Percentiles rank a stretch among this genome's conserved stretches.
These are phyloP conservation scores for Lodderomyces pseudojiufengensis DNA, from an alignment of 1,139 yeast genomes.

Conservation along the genomic window DNA sequence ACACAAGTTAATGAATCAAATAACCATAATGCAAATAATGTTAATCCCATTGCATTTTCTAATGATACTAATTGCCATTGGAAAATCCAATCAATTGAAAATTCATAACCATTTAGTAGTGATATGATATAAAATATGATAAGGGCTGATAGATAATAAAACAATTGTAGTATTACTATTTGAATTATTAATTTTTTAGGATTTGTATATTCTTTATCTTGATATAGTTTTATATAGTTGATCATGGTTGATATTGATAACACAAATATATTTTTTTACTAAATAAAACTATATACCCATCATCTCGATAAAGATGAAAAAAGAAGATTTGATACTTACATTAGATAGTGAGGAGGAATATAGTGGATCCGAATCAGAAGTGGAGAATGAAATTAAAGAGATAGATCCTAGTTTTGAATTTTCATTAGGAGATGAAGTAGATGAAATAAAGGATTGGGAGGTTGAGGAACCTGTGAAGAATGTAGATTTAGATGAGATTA, in stretches of 20 bases:
- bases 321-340: conserved; percentile 15
- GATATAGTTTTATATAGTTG: conserved; percentile 5
- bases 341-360: conserved; percentile 48
- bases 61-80: conserved; percentile 75
- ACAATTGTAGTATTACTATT: conserved; percentile 59
- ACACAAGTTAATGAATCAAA: conserved; percentile 76
- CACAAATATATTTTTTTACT: too few relatives aligned
- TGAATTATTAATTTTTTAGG: conserved; percentile 47
- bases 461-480: conserved; percentile 52
- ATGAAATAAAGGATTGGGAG: conserved; percentile 77
- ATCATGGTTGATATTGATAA: background rate
- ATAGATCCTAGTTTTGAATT: conserved; percentile 73
- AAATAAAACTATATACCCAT: too few relatives aligned
- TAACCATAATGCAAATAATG: conserved; percentile 71
- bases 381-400: conserved; percentile 44
- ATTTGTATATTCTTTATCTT: conserved; percentile 18
- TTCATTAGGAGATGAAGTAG: conserved; percentile 49
- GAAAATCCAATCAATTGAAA: conserved; percentile 67
- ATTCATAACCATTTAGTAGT: conserved; percentile 58
- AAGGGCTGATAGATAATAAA: conserved; percentile 63
- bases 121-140: conserved; percentile 55
- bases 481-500: conserved; percentile 84
- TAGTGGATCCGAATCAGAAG: conserved; percentile 7
- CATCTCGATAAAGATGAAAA: conserved; percentile 9
- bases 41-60: conserved; percentile 78